These are phyloP conservation scores for Pythium phragmitis DNA, from an alignment of 352 stramenopile genomes.

Conservation along the genomic window DNA sequence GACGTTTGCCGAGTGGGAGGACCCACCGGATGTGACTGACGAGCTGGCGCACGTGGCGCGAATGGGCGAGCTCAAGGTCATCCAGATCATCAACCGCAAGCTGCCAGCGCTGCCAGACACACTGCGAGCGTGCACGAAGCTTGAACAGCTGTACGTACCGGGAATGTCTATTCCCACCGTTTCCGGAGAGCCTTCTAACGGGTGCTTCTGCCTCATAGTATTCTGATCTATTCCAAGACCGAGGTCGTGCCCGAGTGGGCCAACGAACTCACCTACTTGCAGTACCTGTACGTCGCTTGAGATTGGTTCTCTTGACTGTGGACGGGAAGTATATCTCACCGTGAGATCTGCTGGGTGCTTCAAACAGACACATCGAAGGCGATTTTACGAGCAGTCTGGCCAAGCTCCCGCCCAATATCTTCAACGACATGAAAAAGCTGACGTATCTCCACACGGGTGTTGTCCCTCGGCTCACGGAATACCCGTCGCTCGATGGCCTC, in stretches of 20 bases:
- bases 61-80: conserved; percentile 35
- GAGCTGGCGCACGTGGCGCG: conserved; percentile 31
- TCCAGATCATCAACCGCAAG: conserved; percentile 48
- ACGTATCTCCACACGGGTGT: conserved; percentile 39
- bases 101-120: conserved; percentile 35
- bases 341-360: too few relatives aligned
- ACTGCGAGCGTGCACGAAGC: conserved; percentile 33
- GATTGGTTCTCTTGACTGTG: too few relatives aligned
- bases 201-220: conserved; percentile 1
- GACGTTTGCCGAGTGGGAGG: conserved; percentile 37
- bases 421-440: conserved; percentile 38
- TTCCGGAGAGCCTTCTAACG: not conserved
- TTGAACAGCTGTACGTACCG: conserved; percentile 30
- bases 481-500: conserved; percentile 37
- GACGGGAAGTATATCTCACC: too few relatives aligned
- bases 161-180: not conserved
- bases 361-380: conserved; percentile 8
- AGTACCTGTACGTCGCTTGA: conserved; percentile 26
- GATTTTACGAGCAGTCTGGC: conserved; percentile 2
- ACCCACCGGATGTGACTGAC: conserved; percentile 32
- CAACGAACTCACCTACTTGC: conserved; percentile 18
- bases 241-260: conserved; percentile 21
- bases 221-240: conserved; percentile 31
- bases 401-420: conserved; percentile 27
- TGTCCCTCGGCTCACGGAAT: conserved; percentile 27